A percentile compares a stretch with the other conserved stretches of the same genome.
phyloP scores from a whole-genome alignment of 2,329 filamentous ascomycete species.

The Laburnicola sp. region DNA sequence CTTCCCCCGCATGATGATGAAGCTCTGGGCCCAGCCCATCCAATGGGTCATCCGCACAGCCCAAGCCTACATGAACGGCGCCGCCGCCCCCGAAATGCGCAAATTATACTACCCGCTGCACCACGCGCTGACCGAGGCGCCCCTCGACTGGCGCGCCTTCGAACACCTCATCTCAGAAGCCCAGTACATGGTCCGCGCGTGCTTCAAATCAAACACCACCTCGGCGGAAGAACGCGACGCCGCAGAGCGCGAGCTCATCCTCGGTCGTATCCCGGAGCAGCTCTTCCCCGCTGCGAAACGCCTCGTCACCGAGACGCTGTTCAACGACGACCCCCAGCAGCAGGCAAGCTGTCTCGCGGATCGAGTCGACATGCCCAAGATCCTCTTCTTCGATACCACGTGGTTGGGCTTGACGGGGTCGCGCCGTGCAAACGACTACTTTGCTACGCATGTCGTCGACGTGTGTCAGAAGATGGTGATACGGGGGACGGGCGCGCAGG shows the following conservation, averaged over 20 bases:
- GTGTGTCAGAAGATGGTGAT: conserved; percentile 58
- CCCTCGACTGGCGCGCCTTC: conserved; percentile 52
- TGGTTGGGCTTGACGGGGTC: conserved; percentile 69
- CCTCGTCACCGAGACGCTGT: conserved; percentile 49
- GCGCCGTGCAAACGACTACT: conserved; percentile 60
- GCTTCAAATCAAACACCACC: conserved; percentile 55
- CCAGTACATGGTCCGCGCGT: conserved; percentile 65
- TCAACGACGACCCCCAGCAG: conserved; percentile 38
- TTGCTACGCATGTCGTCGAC: conserved; percentile 62
- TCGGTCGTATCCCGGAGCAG: conserved; percentile 55
- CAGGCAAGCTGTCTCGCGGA: conserved; percentile 59
- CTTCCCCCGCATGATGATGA: conserved; percentile 45
- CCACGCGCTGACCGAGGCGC: conserved; percentile 36
- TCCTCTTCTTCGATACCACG: conserved; percentile 74
- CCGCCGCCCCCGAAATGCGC: conserved; percentile 50
- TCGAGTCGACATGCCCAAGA: conserved; percentile 64
- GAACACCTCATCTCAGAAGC: conserved; percentile 59
- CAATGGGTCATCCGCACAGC: conserved; percentile 36
- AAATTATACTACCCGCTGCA: conserved; percentile 48
- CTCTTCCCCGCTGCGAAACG: conserved; percentile 54
- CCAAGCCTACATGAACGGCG: conserved; percentile 29
- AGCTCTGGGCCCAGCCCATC: conserved; percentile 39
- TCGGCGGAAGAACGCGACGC: conserved; percentile 26
- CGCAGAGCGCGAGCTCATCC: conserved; percentile 57
- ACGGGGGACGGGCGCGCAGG: conserved; percentile 29